Evolutionary conservation across 441 rosid genomes (phyloP), one percentile per base, ranked within the genome.

Genomic region (Erodium trifolium): DNA sequence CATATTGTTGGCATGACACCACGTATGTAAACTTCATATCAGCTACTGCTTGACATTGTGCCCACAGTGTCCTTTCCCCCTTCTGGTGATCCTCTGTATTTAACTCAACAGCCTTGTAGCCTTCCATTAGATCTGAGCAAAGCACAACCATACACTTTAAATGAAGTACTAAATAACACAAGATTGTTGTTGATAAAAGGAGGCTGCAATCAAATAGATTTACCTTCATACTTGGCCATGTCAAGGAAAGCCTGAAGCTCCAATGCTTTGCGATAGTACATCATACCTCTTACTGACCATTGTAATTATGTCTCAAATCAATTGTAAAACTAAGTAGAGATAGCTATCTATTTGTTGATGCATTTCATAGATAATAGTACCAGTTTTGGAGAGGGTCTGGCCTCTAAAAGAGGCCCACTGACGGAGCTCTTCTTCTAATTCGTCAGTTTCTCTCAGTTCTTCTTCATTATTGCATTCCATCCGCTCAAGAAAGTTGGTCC

Each of bases 231-330:
- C 77, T 81, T 79, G 72, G 98, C 99, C 98, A 96, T 96, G 80
- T 96, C 99, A 81, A 96, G 96, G 81, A 96, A 96, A 70, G 99
- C 96, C 82, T 96, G 99, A 74, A 96, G 96, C 81, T 96, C 98
- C 93, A 96, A 82, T 19, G 99, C 99, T 83, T 85, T 87, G 39
- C 99, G 89, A 73, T 85, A 88, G 80, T 96, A 96, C 99, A 96
- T 96, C 97, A 96, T 96, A 69, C 99, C 99, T 83, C 99, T 82
- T 12, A 96, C 99, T 93, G 86, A 35, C 67, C 83, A 73, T 62
- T 62, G 13, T 55, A 69, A 79, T n/a, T 49, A 67, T 41, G 53
- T 66, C 60, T 76, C 67, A 62, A n/a, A 65, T 73, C 70, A 80
- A 53, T 63, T 63, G 67, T 60, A 65, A 66, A 7, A 47, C 10